Conservation (phyloP, 192 early-diverging fungal species). For the Coemansia sp. region DNA sequence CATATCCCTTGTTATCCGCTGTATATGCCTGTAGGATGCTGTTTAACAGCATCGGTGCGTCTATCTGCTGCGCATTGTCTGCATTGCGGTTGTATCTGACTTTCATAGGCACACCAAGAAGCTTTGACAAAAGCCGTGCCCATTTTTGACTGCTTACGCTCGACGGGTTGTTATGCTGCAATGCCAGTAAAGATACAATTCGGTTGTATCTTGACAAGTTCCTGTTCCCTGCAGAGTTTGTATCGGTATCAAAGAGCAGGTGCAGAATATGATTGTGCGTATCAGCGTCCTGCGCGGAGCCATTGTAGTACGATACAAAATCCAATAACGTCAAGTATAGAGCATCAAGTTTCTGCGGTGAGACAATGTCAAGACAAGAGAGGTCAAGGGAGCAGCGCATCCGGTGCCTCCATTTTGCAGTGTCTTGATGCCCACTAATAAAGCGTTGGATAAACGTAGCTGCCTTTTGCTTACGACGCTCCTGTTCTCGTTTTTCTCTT, state of each 20-base stretch:
- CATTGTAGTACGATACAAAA: conserved; percentile 40
- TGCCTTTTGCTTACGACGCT: conserved; percentile 59
- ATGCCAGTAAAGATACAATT: background rate
- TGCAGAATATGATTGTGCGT: conserved; percentile 24
- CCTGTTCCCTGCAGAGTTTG: background rate
- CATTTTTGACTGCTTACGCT: conserved; percentile 6
- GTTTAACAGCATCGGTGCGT: conserved; percentile 4
- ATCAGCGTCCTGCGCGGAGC: conserved; percentile 9
- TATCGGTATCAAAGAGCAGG: conserved; percentile 15
- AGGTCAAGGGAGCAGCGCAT: conserved; percentile 30
- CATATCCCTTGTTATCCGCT: background rate
- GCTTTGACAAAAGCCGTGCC: conserved; percentile 15
- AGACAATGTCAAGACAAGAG: background rate
- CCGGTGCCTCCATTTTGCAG: conserved; percentile 18
- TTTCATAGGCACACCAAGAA: conserved; percentile 21
- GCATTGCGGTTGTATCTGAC: background rate
- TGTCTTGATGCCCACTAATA: conserved; percentile 24
- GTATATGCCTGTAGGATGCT: conserved; percentile 1
- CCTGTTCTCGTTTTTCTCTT: conserved; percentile 68
- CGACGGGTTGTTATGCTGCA: background rate
- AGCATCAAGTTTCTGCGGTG: background rate
- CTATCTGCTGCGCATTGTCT: conserved; percentile 2
- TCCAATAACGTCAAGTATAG: conserved; percentile 8
- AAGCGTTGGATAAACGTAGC: conserved; percentile 68
- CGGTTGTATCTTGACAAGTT: background rate